Percentiles rank a stretch among this genome's conserved stretches.
Conservation (phyloP, 495 filamentous ascomycete species). For the Elaphomyces granulatus region DNA sequence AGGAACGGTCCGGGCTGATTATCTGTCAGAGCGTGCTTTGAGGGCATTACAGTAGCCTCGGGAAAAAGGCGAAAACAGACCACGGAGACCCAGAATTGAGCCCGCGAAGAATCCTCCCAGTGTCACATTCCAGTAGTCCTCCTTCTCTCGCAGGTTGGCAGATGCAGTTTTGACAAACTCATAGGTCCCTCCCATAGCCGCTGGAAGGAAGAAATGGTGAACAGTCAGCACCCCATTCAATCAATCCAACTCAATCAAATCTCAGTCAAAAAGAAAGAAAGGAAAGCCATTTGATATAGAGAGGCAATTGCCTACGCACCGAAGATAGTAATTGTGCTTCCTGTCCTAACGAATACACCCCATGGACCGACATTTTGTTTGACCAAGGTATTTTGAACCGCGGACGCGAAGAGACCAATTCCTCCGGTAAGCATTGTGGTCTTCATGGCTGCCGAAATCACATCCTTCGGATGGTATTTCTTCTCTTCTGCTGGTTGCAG, state of each 20-base stretch:
- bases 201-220: slow-evolving; percentile 30
- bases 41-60: not conserved
- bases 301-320: slow-evolving; percentile 32
- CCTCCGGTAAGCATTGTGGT: slow-evolving; percentile 48
- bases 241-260: not conserved
- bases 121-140: slow-evolving; percentile 55
- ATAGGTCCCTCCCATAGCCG: slow-evolving; percentile 67
- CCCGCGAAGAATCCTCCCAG: slow-evolving; percentile 64
- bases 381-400: slow-evolving; percentile 70
- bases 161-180: slow-evolving; percentile 58
- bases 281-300: not conserved
- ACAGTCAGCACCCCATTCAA: slow-evolving; percentile 4
- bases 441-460: slow-evolving; percentile 49
- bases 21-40: too few relatives aligned
- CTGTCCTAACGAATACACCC: slow-evolving; percentile 61
- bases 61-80: slow-evolving; percentile 25
- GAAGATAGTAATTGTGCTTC: slow-evolving; percentile 49
- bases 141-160: slow-evolving; percentile 63
- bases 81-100: slow-evolving; percentile 47
- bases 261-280: too few relatives aligned
- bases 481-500: slow-evolving; percentile 31
- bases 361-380: slow-evolving; percentile 62
- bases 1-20: slow-evolving; percentile 65
- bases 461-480: slow-evolving; percentile 64
- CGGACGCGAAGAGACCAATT: slow-evolving; percentile 56